Conservation (phyloP, 225 moss, liverwort and hornwort species). For the Sphagnum contortum region DNA sequence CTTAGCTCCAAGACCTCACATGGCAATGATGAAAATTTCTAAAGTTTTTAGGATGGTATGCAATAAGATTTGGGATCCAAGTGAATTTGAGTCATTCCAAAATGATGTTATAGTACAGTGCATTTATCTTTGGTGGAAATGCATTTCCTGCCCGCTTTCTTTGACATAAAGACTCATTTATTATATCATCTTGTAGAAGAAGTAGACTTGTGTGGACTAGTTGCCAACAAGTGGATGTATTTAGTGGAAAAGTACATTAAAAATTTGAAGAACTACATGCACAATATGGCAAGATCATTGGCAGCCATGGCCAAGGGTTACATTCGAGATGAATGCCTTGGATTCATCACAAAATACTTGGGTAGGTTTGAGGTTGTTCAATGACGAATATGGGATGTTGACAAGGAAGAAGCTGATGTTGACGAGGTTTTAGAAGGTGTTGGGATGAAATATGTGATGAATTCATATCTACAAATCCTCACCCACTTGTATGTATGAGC, state of each 20-base stretch:
- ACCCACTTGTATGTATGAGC: not conserved
- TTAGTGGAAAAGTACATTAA: slow-evolving; percentile 1
- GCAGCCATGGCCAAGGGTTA: not conserved
- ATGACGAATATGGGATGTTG: not conserved
- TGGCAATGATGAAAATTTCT: not conserved
- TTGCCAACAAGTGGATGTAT: not conserved
- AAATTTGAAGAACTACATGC: not conserved
- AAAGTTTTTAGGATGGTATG: not conserved
- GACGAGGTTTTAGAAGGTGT: not conserved
- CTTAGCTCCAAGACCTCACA: not conserved
- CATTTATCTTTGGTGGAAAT: not conserved
- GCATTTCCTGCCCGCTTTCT: not conserved
- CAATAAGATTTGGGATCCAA: not conserved
- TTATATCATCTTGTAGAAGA: not conserved
- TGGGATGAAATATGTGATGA: not conserved
- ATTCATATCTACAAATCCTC: too few relatives aligned
- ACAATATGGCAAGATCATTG: not conserved
- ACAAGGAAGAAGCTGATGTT: not conserved
- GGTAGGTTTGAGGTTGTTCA: too few relatives aligned
- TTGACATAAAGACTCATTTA: not conserved
- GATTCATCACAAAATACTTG: not conserved
- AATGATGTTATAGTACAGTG: not conserved
- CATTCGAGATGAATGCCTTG: not conserved
- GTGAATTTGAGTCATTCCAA: not conserved
- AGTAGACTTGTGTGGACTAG: not conserved